phyloP scores from a whole-genome alignment of 495 filamentous ascomycete genomes.

The Rhizodiscina lignyota region DNA sequence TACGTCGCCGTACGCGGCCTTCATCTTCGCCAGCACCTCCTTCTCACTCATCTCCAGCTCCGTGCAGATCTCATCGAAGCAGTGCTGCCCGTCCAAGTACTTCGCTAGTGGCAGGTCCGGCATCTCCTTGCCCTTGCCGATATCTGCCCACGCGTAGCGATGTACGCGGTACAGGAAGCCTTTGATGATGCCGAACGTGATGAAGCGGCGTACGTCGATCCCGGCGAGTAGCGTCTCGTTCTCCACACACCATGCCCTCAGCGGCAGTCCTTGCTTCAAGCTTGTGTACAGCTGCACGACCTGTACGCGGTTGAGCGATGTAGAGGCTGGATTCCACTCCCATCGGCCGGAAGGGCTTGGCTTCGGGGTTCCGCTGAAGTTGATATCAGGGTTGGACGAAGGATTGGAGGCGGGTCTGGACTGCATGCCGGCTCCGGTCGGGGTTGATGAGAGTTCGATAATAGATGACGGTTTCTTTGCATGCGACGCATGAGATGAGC shows the following conservation, averaged over 20 bases:
- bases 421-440: not conserved
- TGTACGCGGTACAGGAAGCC: conserved; percentile 89
- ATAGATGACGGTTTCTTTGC: not conserved
- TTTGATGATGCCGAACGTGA: conserved; percentile 93
- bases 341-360: no score
- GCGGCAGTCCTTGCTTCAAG: conserved; percentile 57
- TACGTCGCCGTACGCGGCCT: conserved; percentile 9
- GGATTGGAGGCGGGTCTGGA: not conserved
- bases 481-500: no score
- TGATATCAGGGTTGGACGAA: not conserved
- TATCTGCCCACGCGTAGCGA: conserved; percentile 55
- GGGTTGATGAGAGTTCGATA: not conserved
- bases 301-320: conserved; percentile 28
- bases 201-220: conserved; percentile 77
- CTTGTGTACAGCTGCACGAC: conserved; percentile 61
- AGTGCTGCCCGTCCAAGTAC: conserved; percentile 68
- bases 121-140: conserved; percentile 2
- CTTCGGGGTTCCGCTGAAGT: conserved; percentile 3
- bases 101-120: conserved; percentile 29
- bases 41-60: conserved; percentile 46
- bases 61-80: conserved; percentile 81
- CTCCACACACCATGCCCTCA: conserved; percentile 65
- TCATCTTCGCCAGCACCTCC: conserved; percentile 28
- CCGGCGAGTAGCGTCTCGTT: conserved; percentile 48
- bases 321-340: conserved; percentile 1